phyloP scores from a whole-genome alignment of 2,329 filamentous ascomycete species.

The Emydomyces testavorans region DNA sequence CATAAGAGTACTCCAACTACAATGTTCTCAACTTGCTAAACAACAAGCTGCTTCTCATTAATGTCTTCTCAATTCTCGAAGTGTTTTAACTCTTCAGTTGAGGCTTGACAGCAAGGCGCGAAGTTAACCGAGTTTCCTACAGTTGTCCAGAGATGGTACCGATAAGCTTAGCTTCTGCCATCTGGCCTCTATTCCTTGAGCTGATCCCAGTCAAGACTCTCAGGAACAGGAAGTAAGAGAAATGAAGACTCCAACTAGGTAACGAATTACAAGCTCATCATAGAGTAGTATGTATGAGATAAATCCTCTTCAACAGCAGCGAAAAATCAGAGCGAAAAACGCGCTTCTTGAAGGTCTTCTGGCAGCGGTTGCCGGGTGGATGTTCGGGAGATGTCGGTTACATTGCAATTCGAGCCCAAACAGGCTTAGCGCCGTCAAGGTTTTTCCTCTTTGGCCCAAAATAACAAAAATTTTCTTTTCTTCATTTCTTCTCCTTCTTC shows the following conservation, averaged over 20 bases:
- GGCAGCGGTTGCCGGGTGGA: slow-evolving; percentile 6
- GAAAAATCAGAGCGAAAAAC: no score
- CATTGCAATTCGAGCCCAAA: slow-evolving; percentile 11
- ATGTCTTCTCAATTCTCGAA: no score
- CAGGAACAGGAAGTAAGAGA: slow-evolving; percentile 7
- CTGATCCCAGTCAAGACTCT: not conserved
- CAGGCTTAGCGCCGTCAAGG: slow-evolving; percentile 15
- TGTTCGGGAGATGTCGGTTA: slow-evolving; percentile 17
- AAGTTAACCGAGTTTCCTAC: slow-evolving; percentile 9
- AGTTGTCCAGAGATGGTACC: not conserved
- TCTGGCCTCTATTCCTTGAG: not conserved
- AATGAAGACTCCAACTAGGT: not conserved
- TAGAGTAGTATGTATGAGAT: no score
- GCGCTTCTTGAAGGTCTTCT: no score
- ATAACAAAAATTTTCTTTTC: slow-evolving; percentile 16
- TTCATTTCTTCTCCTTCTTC: slow-evolving; percentile 24
- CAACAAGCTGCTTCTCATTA: no score
- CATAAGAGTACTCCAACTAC: no score
- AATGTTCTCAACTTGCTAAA: no score
- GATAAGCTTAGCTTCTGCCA: slow-evolving; percentile 6
- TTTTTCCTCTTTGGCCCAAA: slow-evolving; percentile 14
- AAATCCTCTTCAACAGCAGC: no score
- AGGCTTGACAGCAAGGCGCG: slow-evolving; percentile 2
- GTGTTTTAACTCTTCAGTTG: not conserved
- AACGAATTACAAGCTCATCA: slow-evolving; percentile 1